phyloP scores from a whole-genome alignment of 495 filamentous ascomycete species.

The Podospora australis region DNA sequence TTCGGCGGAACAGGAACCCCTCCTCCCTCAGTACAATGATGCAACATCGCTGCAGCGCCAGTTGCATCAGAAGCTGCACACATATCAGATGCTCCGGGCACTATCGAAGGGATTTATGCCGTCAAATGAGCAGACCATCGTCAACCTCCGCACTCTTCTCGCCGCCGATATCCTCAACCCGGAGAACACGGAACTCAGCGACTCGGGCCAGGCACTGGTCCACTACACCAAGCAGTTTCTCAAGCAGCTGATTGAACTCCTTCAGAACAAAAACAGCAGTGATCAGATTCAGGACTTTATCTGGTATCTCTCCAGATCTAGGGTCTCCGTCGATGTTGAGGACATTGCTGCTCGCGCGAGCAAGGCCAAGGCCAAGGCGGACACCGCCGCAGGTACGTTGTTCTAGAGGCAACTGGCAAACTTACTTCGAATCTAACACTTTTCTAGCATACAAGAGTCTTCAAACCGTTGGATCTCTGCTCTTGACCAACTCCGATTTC shows the following conservation, averaged over 20 bases:
- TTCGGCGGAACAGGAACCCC: slow-evolving; percentile 48
- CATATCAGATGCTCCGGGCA: slow-evolving; percentile 85
- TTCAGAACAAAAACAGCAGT: slow-evolving; percentile 72
- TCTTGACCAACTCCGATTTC: slow-evolving; percentile 87
- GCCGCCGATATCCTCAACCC: slow-evolving; percentile 73
- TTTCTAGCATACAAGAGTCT: slow-evolving; percentile 70
- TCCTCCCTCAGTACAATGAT: slow-evolving; percentile 79
- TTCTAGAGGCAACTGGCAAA: neutral
- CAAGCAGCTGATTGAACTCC: slow-evolving; percentile 64
- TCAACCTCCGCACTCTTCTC: slow-evolving; percentile 75
- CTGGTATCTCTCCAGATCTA: slow-evolving; percentile 73
- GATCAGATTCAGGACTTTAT: slow-evolving; percentile 89
- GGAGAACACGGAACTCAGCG: slow-evolving; percentile 66
- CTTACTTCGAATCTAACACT: neutral
- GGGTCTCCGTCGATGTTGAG: slow-evolving; percentile 60
- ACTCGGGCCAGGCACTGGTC: slow-evolving; percentile 65
- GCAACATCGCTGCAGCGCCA: slow-evolving; percentile 71
- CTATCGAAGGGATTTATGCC: slow-evolving; percentile 85
- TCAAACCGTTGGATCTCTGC: slow-evolving; percentile 72
- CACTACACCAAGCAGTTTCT: slow-evolving; percentile 69
- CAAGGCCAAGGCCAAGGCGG: slow-evolving; percentile 63
- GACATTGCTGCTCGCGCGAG: slow-evolving; percentile 57
- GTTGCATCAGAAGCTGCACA: slow-evolving; percentile 80
- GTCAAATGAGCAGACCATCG: slow-evolving; percentile 74
- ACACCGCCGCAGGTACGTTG: slow-evolving; percentile 64